Base-by-base conservation (phyloP, 139 green algal genomes). In the Nannochloris sp. region DNA sequence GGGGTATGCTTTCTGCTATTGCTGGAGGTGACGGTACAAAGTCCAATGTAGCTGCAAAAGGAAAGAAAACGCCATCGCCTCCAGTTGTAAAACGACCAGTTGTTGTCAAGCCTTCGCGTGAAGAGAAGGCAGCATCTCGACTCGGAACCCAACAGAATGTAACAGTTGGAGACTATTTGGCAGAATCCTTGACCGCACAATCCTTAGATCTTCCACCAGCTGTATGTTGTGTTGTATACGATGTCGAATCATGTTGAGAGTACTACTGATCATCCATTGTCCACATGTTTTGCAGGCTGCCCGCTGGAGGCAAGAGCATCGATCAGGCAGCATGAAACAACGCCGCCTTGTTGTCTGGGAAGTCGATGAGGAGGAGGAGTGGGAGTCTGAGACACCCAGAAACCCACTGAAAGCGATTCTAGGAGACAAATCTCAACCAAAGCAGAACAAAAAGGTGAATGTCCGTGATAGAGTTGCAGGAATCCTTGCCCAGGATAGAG, bases 141-240 rank as follows among this genome's bases (percentile, higher is more conserved):
- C 21, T 4, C 19, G 19, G 10, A 11, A 0, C 23, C 8, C 12
- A 58, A 58, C n/a, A 37, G n/a, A 58, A 34, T 58, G 46, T 53
- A 12, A 53, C 46, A 1, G 57, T 81, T 19, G 75, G 72, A 4
- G 76, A 80, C 44, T 61, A 72, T 12, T 57, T 85, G 18, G 71
- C 74, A 12, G 78, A 88, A 25, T 83, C 80, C 1, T 61, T 92
- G 36, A 85, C 81, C 12, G 84, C 85, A 0, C 80, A 87, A 56
- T 91, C 84, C 4, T 73, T 92, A 15, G 85, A 92, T 72, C 72
- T 92, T 43, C 82, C 85, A 0, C 85, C 84, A 23, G 66, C 70
- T 36, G 31, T 40, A 40, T 40, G 34, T 40, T 40, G 34, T 11
- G 2, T 12, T 12, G 34, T 40, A 40, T 40, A 11, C 49, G 14